Conservation (phyloP, 2,329 filamentous ascomycete species). For the Aspergillus melleus region DNA sequence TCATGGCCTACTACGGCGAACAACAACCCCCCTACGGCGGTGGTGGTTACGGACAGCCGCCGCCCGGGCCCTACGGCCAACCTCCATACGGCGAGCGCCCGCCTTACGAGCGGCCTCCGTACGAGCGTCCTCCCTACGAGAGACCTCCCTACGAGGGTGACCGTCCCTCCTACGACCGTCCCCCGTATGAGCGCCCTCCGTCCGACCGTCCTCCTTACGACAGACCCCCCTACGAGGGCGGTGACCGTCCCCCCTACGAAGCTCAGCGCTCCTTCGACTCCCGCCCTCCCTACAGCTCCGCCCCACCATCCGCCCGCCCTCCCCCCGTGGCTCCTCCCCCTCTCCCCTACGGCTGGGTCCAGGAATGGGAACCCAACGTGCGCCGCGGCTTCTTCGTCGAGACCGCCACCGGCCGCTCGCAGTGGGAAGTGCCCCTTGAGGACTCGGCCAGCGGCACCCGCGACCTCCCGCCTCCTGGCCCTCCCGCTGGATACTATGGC, state of each 20-base stretch:
- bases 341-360: conserved; percentile 61
- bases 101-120: conserved; percentile 19
- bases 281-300: conserved; percentile 35
- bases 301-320: conserved; percentile 30
- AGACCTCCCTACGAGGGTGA: conserved; percentile 8
- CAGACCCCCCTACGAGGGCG: conserved; percentile 19
- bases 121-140: conserved; percentile 35
- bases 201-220: conserved; percentile 27
- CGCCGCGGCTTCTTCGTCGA: conserved; percentile 68
- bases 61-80: conserved; percentile 24
- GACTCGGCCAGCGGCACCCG: conserved; percentile 26
- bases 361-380: conserved; percentile 62
- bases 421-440: conserved; percentile 61
- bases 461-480: conserved; percentile 16
- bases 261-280: conserved; percentile 23
- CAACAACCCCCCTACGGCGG: conserved; percentile 13
- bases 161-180: conserved; percentile 13
- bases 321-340: conserved; percentile 47
- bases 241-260: conserved; percentile 16
- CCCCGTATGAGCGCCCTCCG: conserved; percentile 16
- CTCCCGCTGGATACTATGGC: conserved; percentile 20
- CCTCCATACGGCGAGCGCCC: conserved; percentile 18
- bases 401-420: conserved; percentile 59
- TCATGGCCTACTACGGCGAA: conserved; percentile 7
- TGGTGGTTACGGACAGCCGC: conserved; percentile 14